Conservation (phyloP, 345 rosid species). For the Camelina neglecta region DNA sequence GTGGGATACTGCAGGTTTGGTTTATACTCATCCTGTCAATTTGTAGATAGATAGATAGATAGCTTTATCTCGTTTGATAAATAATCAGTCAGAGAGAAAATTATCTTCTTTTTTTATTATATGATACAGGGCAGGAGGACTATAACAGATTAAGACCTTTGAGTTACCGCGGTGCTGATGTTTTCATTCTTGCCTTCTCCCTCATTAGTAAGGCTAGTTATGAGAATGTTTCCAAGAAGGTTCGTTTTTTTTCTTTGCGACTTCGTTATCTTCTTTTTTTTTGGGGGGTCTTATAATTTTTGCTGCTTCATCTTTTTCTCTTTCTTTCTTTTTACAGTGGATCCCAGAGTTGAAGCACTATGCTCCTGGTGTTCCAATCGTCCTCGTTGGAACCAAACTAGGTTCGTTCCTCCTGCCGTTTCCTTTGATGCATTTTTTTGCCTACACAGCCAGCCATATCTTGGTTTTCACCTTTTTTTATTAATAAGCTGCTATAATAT, state of each 20-base stretch:
- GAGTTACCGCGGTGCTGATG: slow-evolving; percentile 96
- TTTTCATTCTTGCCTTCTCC: slow-evolving; percentile 89
- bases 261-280: background rate
- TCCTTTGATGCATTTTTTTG: background rate
- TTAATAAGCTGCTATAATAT: slow-evolving; percentile 24
- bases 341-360: slow-evolving; percentile 93
- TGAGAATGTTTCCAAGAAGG: slow-evolving; percentile 96
- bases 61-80: background rate
- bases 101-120: too few species aligned
- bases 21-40: too few species aligned
- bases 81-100: background rate
- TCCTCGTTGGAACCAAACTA: slow-evolving; percentile 94
- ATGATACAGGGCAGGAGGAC: slow-evolving; percentile 84
- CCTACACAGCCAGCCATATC: too few species aligned
- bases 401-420: slow-evolving; percentile 49
- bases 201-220: slow-evolving; percentile 98
- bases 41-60: too few species aligned
- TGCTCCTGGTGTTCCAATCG: slow-evolving; percentile 89
- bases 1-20: slow-evolving; percentile 89
- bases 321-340: slow-evolving; percentile 59
- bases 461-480: background rate
- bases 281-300: background rate
- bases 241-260: slow-evolving; percentile 3
- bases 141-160: slow-evolving; percentile 88
- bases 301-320: background rate